Base-by-base conservation (phyloP, 2,329 filamentous ascomycete species). In the Fusarium ramigenum region DNA sequence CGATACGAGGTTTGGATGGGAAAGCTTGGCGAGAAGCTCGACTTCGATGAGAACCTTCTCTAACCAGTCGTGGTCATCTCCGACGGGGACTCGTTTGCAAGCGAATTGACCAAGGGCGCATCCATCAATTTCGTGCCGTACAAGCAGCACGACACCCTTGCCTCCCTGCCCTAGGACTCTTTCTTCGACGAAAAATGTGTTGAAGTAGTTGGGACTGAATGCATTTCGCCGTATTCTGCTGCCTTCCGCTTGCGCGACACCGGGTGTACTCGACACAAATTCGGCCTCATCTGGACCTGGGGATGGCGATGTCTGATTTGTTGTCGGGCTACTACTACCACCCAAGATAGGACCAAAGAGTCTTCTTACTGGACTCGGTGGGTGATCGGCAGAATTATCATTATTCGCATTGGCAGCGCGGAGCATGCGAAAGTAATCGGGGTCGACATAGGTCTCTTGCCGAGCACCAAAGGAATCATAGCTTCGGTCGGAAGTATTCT, bases 371-470 rank as follows among this genome's bases (percentile, higher is more conserved):
- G 88, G 88, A 67, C 86, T 89, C 16, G 87, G 83, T 1, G 87
- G 80, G 73, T 80, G 85, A 77, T 82, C 84, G 73, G 79, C 82
- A 68, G 77, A 85, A 79, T 82, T 86, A 81, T 82, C 85, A 82
- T 79, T 40, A n/a, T 74, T 74, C 28, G 64, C 61, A 74, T 85
- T 79, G 81, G 85, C 82, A 78, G 87, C 82, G 82, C 91, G 93
- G 44, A 99, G 91, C 93, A 98, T 95, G 78, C 94, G 94, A 83
- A 99, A 99, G 85, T 99, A 99, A 58, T 95, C 91, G 5, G 95
- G 95, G 78, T 95, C 92, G 76, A 98, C 93, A 80, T 95, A 98
- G 63, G 92, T 89, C 54, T 92, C 88, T 39, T 84, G 83, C 57
- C 81, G 79, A 37, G 83, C 77, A 46, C 78, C 81, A 62, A 78